phyloP scores from a whole-genome alignment of 225 moss, liverwort and hornwort genomes.

The Straminergon stramineum region DNA sequence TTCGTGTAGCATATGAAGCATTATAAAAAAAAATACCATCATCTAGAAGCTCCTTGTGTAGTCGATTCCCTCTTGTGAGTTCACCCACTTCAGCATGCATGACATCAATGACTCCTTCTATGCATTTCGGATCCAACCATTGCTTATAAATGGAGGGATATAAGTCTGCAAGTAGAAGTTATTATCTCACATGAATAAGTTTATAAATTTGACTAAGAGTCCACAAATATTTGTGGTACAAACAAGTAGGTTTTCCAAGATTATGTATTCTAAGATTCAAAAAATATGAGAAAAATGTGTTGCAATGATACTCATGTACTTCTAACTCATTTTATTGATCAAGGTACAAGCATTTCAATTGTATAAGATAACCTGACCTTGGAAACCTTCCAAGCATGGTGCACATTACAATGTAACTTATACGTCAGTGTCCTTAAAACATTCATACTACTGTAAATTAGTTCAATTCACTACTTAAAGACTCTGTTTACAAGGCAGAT shows the following conservation, averaged over 20 bases:
- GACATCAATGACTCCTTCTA: not conserved
- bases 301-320: not conserved
- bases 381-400: not conserved
- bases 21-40: not conserved
- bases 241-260: no score
- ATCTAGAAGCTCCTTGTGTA: not conserved
- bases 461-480: not conserved
- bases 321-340: not conserved
- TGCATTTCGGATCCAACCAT: not conserved
- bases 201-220: no score
- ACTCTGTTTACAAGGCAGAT: no score
- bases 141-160: not conserved
- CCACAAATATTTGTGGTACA: no score
- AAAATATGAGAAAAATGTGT: not conserved
- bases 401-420: not conserved
- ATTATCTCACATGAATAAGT: no score
- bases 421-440: not conserved
- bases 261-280: not conserved
- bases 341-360: not conserved
- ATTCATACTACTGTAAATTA: not conserved
- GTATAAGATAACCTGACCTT: not conserved
- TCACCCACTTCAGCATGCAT: not conserved
- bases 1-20: not conserved
- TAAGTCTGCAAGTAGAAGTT: not conserved
- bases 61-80: not conserved